These are phyloP conservation scores for Botrytis hyacinthi DNA, from an alignment of 2,329 filamentous ascomycete species.

Conservation along the genomic window DNA sequence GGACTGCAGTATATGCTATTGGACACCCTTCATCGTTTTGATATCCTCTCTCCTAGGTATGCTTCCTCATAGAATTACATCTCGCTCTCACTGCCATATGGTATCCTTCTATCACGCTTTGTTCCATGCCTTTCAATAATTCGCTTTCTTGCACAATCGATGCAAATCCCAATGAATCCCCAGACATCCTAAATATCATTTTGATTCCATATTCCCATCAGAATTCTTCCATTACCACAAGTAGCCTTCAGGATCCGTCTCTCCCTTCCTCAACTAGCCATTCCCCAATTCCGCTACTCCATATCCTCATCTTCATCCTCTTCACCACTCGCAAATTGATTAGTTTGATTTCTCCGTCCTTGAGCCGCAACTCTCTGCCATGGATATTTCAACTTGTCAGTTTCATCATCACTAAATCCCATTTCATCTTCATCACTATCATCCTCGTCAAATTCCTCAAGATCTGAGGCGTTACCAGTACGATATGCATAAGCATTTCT, in stretches of 20 bases:
- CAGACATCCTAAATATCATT: background rate
- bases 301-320: slow-evolving; percentile 11
- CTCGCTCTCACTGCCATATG: background rate
- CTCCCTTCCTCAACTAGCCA: background rate
- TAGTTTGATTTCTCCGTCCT: background rate
- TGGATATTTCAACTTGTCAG: slow-evolving; percentile 32
- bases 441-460: slow-evolving; percentile 35
- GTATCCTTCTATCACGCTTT: background rate
- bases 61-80: background rate
- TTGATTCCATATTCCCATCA: background rate
- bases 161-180: background rate
- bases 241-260: background rate
- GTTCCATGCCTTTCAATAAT: background rate
- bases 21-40: background rate
- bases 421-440: slow-evolving; percentile 31
- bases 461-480: slow-evolving; percentile 40
- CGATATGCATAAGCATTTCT: slow-evolving; percentile 55
- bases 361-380: slow-evolving; percentile 26
- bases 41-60: background rate
- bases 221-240: background rate
- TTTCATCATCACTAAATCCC: slow-evolving; percentile 34
- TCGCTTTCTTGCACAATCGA: background rate
- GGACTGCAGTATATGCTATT: background rate
- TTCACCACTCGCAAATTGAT: background rate
- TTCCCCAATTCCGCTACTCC: background rate